A percentile compares a stretch with the other conserved stretches of the same genome.
Evolutionary conservation across 176 grass and related monocot species (phyloP).

Genomic region (Luzula sylvatica): DNA sequence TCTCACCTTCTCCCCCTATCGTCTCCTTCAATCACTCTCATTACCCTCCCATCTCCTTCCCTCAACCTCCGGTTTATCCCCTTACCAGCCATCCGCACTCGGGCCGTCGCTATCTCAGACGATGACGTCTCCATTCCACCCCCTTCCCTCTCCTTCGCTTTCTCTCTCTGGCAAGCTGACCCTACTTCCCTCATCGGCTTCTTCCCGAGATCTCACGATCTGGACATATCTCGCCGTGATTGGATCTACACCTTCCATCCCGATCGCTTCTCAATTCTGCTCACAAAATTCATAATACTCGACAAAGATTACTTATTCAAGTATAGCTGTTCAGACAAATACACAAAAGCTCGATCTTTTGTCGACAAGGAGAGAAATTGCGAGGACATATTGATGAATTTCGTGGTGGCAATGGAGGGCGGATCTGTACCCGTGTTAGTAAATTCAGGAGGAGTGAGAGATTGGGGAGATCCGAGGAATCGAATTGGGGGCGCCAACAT

Average conservation of each 20-base stretch:
- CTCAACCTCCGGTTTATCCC: conserved; percentile 90
- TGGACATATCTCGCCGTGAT: conserved; percentile 37
- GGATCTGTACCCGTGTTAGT: conserved; percentile 52
- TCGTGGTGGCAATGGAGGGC: conserved; percentile 48
- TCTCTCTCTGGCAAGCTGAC: conserved; percentile 35
- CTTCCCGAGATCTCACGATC: conserved; percentile 70
- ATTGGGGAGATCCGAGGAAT: conserved; percentile 91
- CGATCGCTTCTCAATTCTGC: conserved; percentile 74
- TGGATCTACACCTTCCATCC: conserved; percentile 64
- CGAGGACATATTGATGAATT: conserved; percentile 98
- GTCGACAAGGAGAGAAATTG: conserved; percentile 70
- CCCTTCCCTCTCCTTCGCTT: conserved; percentile 45
- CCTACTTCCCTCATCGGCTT: conserved; percentile 42
- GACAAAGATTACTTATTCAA: conserved; percentile 23
- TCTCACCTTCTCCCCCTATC: conserved; percentile 21
- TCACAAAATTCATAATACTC: conserved; percentile 75
- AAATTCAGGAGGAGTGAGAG: conserved; percentile 42
- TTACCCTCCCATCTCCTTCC: conserved; percentile 38
- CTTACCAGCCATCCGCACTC: conserved; percentile 38
- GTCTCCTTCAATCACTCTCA: conserved; percentile 30
- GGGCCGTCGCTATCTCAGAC: conserved; percentile 41
- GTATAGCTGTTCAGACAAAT: conserved; percentile 61
- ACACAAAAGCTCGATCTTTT: conserved; percentile 37
- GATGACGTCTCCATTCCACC: conserved; percentile 55
- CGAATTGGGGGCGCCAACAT: too few relatives aligned